These are phyloP conservation scores for Metschnikowia sp. DNA, from an alignment of 805 yeast species.

Conservation along the genomic window DNA sequence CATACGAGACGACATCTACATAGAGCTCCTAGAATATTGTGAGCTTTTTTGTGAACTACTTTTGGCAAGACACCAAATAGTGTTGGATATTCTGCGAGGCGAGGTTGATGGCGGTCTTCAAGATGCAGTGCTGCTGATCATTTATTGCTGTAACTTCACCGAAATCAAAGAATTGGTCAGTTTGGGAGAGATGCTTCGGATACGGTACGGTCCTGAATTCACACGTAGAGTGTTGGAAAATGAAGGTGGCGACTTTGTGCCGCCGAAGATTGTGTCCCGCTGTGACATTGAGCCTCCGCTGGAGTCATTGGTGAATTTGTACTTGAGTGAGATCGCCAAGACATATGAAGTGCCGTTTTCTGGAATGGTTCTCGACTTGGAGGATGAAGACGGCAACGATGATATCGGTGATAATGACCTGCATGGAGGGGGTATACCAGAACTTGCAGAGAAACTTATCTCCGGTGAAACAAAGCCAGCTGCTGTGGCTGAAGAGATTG, in stretches of 20 bases:
- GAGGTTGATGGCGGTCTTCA: slow-evolving; percentile 57
- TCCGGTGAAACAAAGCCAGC: not conserved
- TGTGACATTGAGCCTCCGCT: slow-evolving; percentile 68
- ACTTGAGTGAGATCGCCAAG: slow-evolving; percentile 74
- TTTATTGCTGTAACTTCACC: slow-evolving; percentile 66
- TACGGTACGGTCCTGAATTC: slow-evolving; percentile 68
- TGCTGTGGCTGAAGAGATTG: not conserved
- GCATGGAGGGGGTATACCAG: slow-evolving; percentile 18
- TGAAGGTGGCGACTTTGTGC: slow-evolving; percentile 46
- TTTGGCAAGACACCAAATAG: slow-evolving; percentile 66
- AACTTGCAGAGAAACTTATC: not conserved
- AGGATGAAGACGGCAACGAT: slow-evolving; percentile 23
- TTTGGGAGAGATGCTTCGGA: slow-evolving; percentile 58
- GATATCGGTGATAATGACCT: slow-evolving; percentile 29
- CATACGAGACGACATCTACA: slow-evolving; percentile 75
- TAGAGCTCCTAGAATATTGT: slow-evolving; percentile 72
- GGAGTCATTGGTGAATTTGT: slow-evolving; percentile 60
- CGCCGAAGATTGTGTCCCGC: slow-evolving; percentile 61
- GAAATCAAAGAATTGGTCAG: slow-evolving; percentile 69
- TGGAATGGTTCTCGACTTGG: slow-evolving; percentile 37
- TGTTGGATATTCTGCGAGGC: slow-evolving; percentile 42
- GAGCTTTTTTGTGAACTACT: slow-evolving; percentile 81
- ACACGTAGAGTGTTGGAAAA: slow-evolving; percentile 53
- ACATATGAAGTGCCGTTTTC: slow-evolving; percentile 77
- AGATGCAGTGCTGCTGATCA: slow-evolving; percentile 71